A percentile compares a stretch with the other conserved stretches of the same genome.
Evolutionary conservation across 768 basidiomycete genomes (phyloP).

Genomic region (Trametopsis cervina): DNA sequence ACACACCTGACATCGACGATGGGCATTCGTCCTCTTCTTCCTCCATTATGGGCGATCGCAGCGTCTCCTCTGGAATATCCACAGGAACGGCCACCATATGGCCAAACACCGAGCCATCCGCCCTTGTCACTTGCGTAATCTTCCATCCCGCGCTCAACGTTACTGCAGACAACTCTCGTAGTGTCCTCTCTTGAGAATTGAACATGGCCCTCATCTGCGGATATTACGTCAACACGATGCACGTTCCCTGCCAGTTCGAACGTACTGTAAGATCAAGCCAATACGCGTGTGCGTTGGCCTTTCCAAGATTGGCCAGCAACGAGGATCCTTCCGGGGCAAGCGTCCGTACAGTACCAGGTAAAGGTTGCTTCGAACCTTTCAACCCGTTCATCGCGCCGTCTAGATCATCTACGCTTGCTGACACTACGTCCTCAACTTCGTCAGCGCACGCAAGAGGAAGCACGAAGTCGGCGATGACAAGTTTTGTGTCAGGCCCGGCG

Average conservation of each 20-base stretch:
- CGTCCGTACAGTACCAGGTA: slow-evolving; percentile 37
- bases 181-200: slow-evolving; percentile 64
- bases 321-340: slow-evolving; percentile 52
- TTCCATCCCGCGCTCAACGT: slow-evolving; percentile 64
- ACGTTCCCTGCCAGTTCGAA: background rate
- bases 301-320: slow-evolving; percentile 67
- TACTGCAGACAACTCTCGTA: slow-evolving; percentile 53
- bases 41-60: slow-evolving; percentile 12
- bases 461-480: slow-evolving; percentile 68
- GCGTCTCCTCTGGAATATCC: slow-evolving; percentile 33
- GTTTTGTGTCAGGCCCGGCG: slow-evolving; percentile 39
- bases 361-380: slow-evolving; percentile 26
- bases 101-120: slow-evolving; percentile 61
- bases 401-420: background rate
- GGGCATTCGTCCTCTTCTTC: slow-evolving; percentile 1
- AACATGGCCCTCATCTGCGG: slow-evolving; percentile 62
- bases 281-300: slow-evolving; percentile 62
- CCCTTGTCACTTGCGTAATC: slow-evolving; percentile 49
- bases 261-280: slow-evolving; percentile 65
- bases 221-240: background rate
- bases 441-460: slow-evolving; percentile 67
- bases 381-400: background rate
- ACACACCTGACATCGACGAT: no score
- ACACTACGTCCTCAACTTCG: slow-evolving; percentile 19
- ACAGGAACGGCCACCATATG: slow-evolving; percentile 64